Evolutionary conservation across 2,329 filamentous ascomycete genomes (phyloP).

Genomic region (Diaporthe nobilis): DNA sequence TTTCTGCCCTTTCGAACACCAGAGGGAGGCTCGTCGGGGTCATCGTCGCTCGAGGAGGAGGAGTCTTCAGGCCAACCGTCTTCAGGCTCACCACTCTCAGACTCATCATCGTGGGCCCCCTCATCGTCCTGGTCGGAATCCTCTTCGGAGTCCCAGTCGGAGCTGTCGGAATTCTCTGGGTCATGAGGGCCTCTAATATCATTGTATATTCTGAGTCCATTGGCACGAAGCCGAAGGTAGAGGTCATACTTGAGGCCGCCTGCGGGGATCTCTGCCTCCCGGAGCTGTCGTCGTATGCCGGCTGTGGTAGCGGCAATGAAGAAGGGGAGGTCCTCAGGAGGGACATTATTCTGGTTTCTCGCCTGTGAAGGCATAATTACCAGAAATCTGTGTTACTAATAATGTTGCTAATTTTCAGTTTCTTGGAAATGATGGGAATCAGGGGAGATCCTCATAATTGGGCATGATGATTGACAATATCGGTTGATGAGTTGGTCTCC

Average conservation of each 20-base stretch:
- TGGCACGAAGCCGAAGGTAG: neutral
- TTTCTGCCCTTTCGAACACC: neutral
- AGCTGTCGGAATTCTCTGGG: neutral
- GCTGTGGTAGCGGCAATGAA: slow-evolving; percentile 4
- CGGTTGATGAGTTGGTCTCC: neutral
- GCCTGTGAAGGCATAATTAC: neutral
- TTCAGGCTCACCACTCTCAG: neutral
- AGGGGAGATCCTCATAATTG: too few species aligned
- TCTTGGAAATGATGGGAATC: neutral
- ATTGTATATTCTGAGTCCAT: slow-evolving; percentile 5
- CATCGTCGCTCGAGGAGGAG: neutral
- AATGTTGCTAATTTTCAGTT: neutral
- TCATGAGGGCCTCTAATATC: neutral
- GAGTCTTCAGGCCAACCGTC: neutral
- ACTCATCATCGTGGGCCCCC: neutral
- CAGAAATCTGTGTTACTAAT: neutral
- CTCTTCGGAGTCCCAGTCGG: neutral
- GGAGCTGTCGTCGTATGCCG: neutral
- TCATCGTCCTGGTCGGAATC: neutral
- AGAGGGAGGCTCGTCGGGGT: neutral
- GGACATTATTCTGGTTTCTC: neutral
- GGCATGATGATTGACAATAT: neutral
- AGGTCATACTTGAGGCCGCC: slow-evolving; percentile 9
- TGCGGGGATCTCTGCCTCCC: neutral
- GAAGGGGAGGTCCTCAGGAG: neutral